Evolutionary conservation across 2,329 filamentous ascomycete species (phyloP), one percentile per base, ranked within the genome.

Genomic region (Orbilia ellipsospora): DNA sequence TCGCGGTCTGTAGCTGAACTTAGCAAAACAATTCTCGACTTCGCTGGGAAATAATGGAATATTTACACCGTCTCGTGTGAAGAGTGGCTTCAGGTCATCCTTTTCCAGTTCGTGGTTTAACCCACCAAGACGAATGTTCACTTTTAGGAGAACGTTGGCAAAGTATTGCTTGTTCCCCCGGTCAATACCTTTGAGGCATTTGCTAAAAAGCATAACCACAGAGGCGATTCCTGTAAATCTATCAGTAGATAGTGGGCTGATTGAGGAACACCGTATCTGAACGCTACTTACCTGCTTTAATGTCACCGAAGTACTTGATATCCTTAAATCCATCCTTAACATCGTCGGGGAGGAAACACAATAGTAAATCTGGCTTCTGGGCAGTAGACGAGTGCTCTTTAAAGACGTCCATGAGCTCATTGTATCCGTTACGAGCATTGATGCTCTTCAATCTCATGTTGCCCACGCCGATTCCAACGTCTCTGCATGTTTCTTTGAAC

Each of bases 41-140:
- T 1, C 13, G 15, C 13, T 13, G 1, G 13, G 1, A 48, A 48
- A 48, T 4, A 36, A 36, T 36, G 5, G 23, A 10, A 6, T 50
- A 50, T 61, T 96, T 40, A 72, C 78, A 0, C 87, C 88, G 40
- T 90, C 85, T 48, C 84, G 84, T 66, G 93, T 82, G 31, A 42
- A 52, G 3, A 0, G 92, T 84, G 1, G 85, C 86, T 3, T 59
- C 10, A 90, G 83, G 20, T 89, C 86, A 0, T 84, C 79, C 8
- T 82, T 75, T 1, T 82, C 82, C 0, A 96, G 83, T 10, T 82
- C 83, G 80, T 96, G 92, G 80, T 94, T 94, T 10, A 86, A 83
- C 0, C 92, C 92, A 0, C 91, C 91, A 45, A 89, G 85, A 81
- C 95, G 96, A 57, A 94, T 83, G 79, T 97, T 97, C 82, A 94